Evolutionary conservation across 768 basidiomycete species (phyloP), one percentile per base, ranked within the genome.

Genomic region (Trametes maxima): DNA sequence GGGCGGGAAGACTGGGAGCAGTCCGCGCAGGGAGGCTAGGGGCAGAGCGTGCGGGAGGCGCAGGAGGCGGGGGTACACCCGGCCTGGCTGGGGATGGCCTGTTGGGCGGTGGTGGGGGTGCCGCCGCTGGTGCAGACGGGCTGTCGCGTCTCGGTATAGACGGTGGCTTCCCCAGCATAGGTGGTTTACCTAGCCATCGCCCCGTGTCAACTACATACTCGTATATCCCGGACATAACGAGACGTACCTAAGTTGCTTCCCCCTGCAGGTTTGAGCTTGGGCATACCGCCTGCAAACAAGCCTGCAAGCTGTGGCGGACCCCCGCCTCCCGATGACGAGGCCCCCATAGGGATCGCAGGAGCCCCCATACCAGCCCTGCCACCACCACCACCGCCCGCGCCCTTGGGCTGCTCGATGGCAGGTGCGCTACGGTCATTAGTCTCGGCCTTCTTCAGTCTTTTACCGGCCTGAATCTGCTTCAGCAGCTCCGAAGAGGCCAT

Each of bases 241-340:
- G 28, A 63, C 61, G 60, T 69, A 89, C 89, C 83, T 57, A 79
- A 73, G 72, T 77, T 80, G 55, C 70, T 79, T 19, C 62, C 60
- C 13, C 86, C 90, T n/a, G 89, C 82, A 46, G 92, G 85, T 78
- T 89, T 95, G 69, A 96, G 72, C 71, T 91, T 95, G 4, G 95
- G 95, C 79, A 96, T 86, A 1, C 95, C 94, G 16, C 92, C 94
- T 46, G 94, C 93, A 69, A 97, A 95, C 12, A 97, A 74, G 1
- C 85, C 88, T 35, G 86, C 94, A 4, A 95, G 77, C 72, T 95
- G 93, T 24, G 92, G 91, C 25, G 93, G 86, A 7, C 80, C 86
- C 19, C 71, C 86, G n/a, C 70, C 76, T 7, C 59, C 70, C 8
- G 67, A 59, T 8, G 62, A 54, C 53, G 54, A 64, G 35, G 59